Evolutionary conservation across 805 yeast genomes (phyloP), one percentile per base, ranked within the genome.

Genomic region (Lipomyces japonicus): DNA sequence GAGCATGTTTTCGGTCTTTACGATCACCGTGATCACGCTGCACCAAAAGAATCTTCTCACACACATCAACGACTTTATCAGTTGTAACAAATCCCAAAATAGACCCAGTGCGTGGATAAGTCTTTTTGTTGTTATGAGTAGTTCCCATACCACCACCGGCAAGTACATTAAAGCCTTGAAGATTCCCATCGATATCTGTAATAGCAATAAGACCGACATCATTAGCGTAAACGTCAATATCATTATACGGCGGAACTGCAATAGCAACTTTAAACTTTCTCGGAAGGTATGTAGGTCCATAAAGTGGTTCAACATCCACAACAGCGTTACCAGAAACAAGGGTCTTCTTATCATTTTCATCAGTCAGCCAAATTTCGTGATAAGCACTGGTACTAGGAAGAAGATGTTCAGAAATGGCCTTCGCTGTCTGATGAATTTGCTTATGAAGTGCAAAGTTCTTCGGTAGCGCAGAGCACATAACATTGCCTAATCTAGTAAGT

Each of bases 131-230:
- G 77, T 90, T 91, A 69, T 91, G 97, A 12, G 97, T 91, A 37
- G 95, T 80, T 63, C 97, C 97, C 97, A 91, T 91, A 76, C 97
- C 97, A 73, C 97, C 97, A 69, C 97, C 97, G 58, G 84, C 95
- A 53, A 85, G 77, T 46, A 91, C 80, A 64, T 91, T 91, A 76
- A 80, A 91, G 50, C 97, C 97, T 39, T 84, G 79, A 18, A 78
- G 75, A 48, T 55, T 52, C 6, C 55, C 56, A 47, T 75, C 70
- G 63, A 81, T 76, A 42, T 70, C 68, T 40, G 88, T 81, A 63
- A 91, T 89, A 28, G 96, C 89, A 67, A 91, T 79, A 60, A 91
- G 75, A 60, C 97, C 97, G 61, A 91, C 81, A 71, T 91, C 97
- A 67, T 88, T 93, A 7, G 95, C 95, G 73, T 86, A 91, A 6